A percentile compares a stretch with the other conserved stretches of the same genome.
These are phyloP conservation scores for Wickerhamiella kurtzmanii DNA, from an alignment of 805 yeast genomes.

Conservation along the genomic window DNA sequence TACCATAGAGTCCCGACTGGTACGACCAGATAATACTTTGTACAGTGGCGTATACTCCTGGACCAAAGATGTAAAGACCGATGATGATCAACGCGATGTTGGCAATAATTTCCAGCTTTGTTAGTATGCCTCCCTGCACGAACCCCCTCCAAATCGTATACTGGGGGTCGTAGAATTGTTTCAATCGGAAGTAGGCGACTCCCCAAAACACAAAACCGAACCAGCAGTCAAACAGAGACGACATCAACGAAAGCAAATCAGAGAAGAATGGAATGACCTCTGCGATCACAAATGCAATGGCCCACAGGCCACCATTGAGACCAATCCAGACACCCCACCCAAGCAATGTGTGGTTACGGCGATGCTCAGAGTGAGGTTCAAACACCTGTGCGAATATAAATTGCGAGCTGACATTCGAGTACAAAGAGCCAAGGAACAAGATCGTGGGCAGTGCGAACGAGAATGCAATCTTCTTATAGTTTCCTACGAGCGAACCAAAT, in stretches of 20 bases:
- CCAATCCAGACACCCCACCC: slow-evolving; percentile 45
- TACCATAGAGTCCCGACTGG: slow-evolving; percentile 36
- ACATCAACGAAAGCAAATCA: slow-evolving; percentile 44
- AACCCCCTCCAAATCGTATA: slow-evolving; percentile 23
- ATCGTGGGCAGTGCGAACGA: slow-evolving; percentile 51
- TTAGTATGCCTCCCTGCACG: slow-evolving; percentile 21
- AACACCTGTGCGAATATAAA: slow-evolving; percentile 38
- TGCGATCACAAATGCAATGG: slow-evolving; percentile 42
- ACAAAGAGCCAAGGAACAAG: slow-evolving; percentile 37
- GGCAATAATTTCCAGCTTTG: slow-evolving; percentile 29
- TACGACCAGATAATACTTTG: slow-evolving; percentile 41
- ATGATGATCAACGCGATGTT: slow-evolving; percentile 31
- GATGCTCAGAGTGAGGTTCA: slow-evolving; percentile 30
- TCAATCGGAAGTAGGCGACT: slow-evolving; percentile 31
- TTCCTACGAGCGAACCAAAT: slow-evolving; percentile 37
- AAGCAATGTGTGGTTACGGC: slow-evolving; percentile 33
- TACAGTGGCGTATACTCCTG: slow-evolving; percentile 44
- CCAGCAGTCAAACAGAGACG: slow-evolving; percentile 52
- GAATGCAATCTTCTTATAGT: slow-evolving; percentile 41
- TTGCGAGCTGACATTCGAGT: slow-evolving; percentile 41
- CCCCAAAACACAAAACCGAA: slow-evolving; percentile 54
- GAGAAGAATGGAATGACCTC: slow-evolving; percentile 54
- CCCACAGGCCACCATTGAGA: slow-evolving; percentile 35
- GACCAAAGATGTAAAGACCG: slow-evolving; percentile 46
- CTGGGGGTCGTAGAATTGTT: slow-evolving; percentile 31